Base-by-base conservation (phyloP, 2,329 filamentous ascomycete species). In the Aureobasidium leucospermi region DNA sequence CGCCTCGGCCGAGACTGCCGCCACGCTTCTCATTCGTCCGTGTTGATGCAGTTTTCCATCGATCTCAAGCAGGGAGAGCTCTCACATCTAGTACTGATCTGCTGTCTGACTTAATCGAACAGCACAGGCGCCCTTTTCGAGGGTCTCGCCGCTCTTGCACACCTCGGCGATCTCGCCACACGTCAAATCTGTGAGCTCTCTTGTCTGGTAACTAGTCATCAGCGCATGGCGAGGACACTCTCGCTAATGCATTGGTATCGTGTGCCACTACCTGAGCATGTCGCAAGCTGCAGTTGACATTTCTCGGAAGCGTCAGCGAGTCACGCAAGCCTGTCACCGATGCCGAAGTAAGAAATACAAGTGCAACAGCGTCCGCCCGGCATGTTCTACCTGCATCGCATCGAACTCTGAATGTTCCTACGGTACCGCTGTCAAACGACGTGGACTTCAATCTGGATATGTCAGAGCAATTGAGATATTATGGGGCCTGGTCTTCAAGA, bases 391-490 rank as follows among this genome's bases (percentile, higher is more conserved):
- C 2, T 90, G 88, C 73, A 78, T 79, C 6, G 76, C 81, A 4
- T 81, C 86, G 62, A 82, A 81, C 58, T 79, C 87, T 51, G 71
- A 78, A 36, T 92, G 89, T 70, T 85, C 85, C 15, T 92, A 91
- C 70, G 84, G 87, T 62, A 81, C 86, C 58, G 85, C 84, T 58
- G 84, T 86, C 7, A 90, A 89, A 72, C 90, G 90, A 70, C 80
- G 88, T 63, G 88, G 89, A 4, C 83, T 92, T 10, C 88, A 88
- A 66, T 88, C 88, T n/a, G 88, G 89, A 15, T 90, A 91, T 67
- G 86, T 92, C 58, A 81, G 87, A 36, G 87, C 86, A 0, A 76
- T 92, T 16, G 88, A 92, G 70, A 72, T 88, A 45, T 81, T 85
- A 9, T 77, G 88, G 58, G 85, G 85, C 11, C 85, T 85, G 77